Conservation (phyloP, 2,329 filamentous ascomycete species). For the Penicillium freii region DNA sequence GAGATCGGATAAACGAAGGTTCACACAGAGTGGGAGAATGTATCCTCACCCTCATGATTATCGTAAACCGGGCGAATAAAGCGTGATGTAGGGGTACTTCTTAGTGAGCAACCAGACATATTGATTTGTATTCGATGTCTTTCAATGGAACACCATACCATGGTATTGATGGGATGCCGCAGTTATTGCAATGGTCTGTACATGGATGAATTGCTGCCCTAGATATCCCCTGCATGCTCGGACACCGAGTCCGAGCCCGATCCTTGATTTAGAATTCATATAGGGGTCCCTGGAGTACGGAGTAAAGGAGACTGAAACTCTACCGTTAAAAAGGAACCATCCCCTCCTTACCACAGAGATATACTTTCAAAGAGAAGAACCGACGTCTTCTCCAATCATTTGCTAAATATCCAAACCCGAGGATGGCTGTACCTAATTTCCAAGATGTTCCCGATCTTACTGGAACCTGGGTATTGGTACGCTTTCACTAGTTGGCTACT, state of each 20-base stretch:
- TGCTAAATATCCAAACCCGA: background rate
- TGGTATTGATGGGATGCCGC: background rate
- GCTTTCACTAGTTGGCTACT: background rate
- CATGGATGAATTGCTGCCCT: background rate
- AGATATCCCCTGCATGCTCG: slow-evolving; percentile 1
- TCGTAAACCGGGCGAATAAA: background rate
- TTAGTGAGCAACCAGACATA: background rate
- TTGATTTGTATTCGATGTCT: background rate
- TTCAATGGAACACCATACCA: background rate
- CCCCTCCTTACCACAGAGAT: background rate
- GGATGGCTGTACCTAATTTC: slow-evolving; percentile 8
- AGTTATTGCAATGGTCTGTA: background rate
- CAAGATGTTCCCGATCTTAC: slow-evolving; percentile 9
- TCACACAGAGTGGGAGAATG: background rate
- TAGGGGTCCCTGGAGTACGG: background rate
- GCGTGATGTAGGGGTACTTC: background rate
- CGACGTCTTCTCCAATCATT: background rate
- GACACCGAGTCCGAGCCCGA: slow-evolving; percentile 21
- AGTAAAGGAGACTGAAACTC: background rate
- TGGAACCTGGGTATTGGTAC: slow-evolving; percentile 18
- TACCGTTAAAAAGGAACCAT: background rate
- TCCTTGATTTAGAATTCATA: background rate
- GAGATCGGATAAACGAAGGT: background rate
- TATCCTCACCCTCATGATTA: too few species aligned
- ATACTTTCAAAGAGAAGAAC: too few species aligned